Evolutionary conservation across 805 yeast species (phyloP), one percentile per base, ranked within the genome.

Genomic region (Ogataea methanolica): DNA sequence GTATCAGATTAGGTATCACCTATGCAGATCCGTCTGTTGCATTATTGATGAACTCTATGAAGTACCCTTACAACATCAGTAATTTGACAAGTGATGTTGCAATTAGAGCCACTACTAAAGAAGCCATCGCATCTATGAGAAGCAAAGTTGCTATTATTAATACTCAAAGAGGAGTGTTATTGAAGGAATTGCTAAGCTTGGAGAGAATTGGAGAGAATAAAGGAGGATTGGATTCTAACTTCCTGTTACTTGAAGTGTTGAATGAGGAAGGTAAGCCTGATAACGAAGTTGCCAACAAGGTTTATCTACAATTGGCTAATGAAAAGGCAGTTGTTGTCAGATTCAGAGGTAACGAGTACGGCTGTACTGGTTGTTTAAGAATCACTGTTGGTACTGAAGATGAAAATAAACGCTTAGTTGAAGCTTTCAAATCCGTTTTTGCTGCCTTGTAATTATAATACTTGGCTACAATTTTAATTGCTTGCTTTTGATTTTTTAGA

Each of bases 1-100:
- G 97, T 40, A 85, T 91, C 43, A 78, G 99, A 58, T 67, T 92
- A 39, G 99, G 99, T 23, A 72, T 90, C 50, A 83, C 96, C 1
- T 92, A 65, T 60, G 75, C 91, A 4, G 70, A 76, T 16, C 69
- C 72, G 14, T 78, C 76, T 51, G 70, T 94, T 41, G 78, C 96
- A 0, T 58, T 66, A 5, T 77, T 87, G 42, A 69, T 94, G 58
- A 94, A 94, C 65, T 80, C 95, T 22, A 84, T 92, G 85, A 94
- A 94, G 64, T 96, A 96, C 35, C 99, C 99, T 2, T 94, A 94
- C 69, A 94, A 92, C 65, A 87, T 94, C 48, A 88, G 96, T 8
- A 77, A 89, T 12, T 71, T 86, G 54, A 82, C 98, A 1, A 74
- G 97, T 5, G 77, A 78, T 46, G 70, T 89, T 39, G 97, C 96